Evolutionary conservation across 345 rosid genomes (phyloP).

Genomic region (Eutrema heterophyllum): DNA sequence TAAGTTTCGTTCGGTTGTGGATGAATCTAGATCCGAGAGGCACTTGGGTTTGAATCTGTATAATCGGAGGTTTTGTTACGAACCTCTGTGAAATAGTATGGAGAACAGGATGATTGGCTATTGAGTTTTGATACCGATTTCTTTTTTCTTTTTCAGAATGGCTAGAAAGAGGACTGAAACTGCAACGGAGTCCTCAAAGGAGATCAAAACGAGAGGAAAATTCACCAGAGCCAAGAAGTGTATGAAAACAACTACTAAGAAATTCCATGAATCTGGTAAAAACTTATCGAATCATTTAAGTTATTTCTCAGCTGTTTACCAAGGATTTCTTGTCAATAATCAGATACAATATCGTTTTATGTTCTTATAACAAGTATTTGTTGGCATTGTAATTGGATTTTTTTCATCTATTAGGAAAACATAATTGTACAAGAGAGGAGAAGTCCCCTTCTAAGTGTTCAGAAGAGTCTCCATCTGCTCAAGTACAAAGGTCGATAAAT

Average conservation of each 20-base stretch:
- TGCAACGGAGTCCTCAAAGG: constrained; percentile 10
- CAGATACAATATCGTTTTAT: not conserved
- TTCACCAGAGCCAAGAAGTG: constrained; percentile 13
- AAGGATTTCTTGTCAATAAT: not conserved
- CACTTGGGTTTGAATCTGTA: constrained; percentile 1
- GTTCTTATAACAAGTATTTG: not conserved
- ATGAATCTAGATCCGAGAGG: not conserved
- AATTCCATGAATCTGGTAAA: constrained; percentile 16
- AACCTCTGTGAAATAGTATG: not conserved
- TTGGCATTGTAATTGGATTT: not conserved
- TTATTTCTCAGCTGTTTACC: not conserved
- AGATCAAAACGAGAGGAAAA: constrained; percentile 19
- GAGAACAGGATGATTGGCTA: not conserved
- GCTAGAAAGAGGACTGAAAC: constrained; percentile 24
- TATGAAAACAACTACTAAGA: constrained; percentile 17
- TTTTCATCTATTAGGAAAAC: constrained; percentile 15
- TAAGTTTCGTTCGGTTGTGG: not conserved
- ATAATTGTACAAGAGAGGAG: constrained; percentile 20
- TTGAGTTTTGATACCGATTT: not conserved
- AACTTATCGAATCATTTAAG: not conserved
- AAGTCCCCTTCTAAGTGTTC: constrained; percentile 22
- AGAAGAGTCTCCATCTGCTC: constrained; percentile 12
- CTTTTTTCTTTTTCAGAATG: constrained; percentile 7
- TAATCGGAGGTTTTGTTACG: not conserved
- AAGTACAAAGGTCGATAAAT: constrained; percentile 8